Base-by-base conservation (phyloP, 345 rosid genomes). In the Cardamine occulta region DNA sequence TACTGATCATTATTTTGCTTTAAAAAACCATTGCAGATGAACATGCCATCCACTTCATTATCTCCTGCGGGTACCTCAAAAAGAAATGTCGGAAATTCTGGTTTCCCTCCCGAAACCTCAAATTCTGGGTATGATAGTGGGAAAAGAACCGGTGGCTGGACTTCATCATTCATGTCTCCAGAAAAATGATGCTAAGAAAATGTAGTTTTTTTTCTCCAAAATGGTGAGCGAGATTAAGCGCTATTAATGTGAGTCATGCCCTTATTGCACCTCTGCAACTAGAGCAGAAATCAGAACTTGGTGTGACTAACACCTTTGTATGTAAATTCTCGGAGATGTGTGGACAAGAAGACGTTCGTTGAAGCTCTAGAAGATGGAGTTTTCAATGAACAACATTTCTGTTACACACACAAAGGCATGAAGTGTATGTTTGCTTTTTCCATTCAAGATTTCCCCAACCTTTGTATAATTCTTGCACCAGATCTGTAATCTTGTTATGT, bases 141-240 rank as follows among this genome's bases (percentile, higher is more conserved):
- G 59, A 85, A 79, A 34, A 86, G 81, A 84, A 77, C 87, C 15
- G 89, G 90, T 55, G 85, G 93, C 73, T 89, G 95, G 96, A 89
- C 86, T 75, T 85, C 91, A 28, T 85, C 98, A 53, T 84, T 88
- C 81, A 93, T 85, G 79, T 88, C 87, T 72, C 87, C 91, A 40
- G 83, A 85, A 73, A 86, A 87, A 88, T 84, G 73, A 72, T 51
- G 69, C 56, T 65, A 76, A 19, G 26, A 45, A 45, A 55, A 31
- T 23, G 59, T 59, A 60, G 62, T 19, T 4, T 54, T 13, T 13
- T 1, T 1, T 47, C 23, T 17, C 59, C 26, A 65, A 53, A 42
- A 62, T 63, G 76, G 42, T 58, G 75, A 52, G 82, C 68, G 63
- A 72, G 69, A 74, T 68, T 65, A 49, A 35, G 60, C 40, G 40